Evolutionary conservation across 2,329 filamentous ascomycete genomes (phyloP), one percentile per base, ranked within the genome.

Genomic region (Pseudogymnoascus sp.): DNA sequence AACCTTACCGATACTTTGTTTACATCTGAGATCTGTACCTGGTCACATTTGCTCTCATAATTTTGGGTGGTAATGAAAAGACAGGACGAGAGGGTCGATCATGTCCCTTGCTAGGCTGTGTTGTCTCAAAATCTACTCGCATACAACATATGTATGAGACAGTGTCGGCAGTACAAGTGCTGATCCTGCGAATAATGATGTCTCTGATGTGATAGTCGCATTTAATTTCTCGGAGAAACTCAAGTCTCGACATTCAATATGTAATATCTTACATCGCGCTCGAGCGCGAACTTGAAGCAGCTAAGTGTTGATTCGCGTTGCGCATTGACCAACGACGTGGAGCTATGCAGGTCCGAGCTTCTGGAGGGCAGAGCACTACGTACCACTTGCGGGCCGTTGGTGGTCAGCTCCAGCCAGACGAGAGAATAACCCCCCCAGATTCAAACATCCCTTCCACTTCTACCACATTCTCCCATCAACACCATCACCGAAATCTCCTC

Each of bases 291-390:
- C 45, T 52, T 52, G 45, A 52, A 52, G 45, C 26, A 30, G 45
- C 45, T 19, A 52, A 52, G 45, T 15, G 45, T 52, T 52, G 45
- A 52, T 26, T 52, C 45, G 45, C 26, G 19, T 52, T 18, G 45
- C 45, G 45, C 45, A 52, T 52, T 52, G 45, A 52, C 45, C 45
- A 52, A 52, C 45, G 18, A 30, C 30, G 45, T 52, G 45, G 45
- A 52, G 45, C 26, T 52, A 52, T 52, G 45, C 45, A 52, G 45
- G 45, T 52, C 45, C 45, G 45, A 52, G 45, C 45, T 52, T 52
- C n/a, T 52, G 45, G 45, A 30, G 45, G 45, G 45, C 5, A 52
- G n/a, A 48, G 21, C 41, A 48, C 41, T 28, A 3, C 45, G n/a
- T 52, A 52, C 45, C 26, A 30, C 41, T 3, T 48, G 26, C 45